Base-by-base conservation (phyloP, 768 basidiomycete species). In the Tubosaeta sp. region DNA sequence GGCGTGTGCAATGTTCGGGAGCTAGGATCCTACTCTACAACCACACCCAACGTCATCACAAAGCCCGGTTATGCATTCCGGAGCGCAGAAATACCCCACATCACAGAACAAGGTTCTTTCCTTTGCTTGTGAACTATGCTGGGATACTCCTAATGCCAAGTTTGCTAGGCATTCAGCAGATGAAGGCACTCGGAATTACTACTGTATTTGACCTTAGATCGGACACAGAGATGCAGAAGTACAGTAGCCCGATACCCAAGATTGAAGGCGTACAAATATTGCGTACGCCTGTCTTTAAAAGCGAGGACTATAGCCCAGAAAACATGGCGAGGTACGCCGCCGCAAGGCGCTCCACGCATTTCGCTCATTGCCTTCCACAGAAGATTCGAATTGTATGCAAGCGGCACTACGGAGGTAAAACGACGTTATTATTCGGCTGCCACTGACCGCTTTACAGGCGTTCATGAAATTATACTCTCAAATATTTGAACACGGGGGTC, bases 391-490 rank as follows among this genome's bases (percentile, higher is more conserved):
- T 67, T 90, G 18, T 91, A 91, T 52, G 85, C 88, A 24, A 86
- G 82, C 58, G 88, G 84, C 11, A 89, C 86, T 64, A 87, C 80
- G 19, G 89, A 91, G 76, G 88, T 84, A 58, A 43, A 57, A 19
- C n/a, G 21, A 18, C 46, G 48, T 12, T 11, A 8, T 40, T 24
- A 39, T 18, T 22, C 21, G 7, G 14, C 39, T 45, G 0, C 22
- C 25, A 47, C 47, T 48, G 54, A 57, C 13, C 39, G 8, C 36
- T 25, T 14, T 1, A 3, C 51, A 91, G 88, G 83, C 86, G 13
- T 90, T 90, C 62, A 84, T 89, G 78, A 81, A 84, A 57, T 69
- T 89, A 9, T 92, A 91, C 59, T 80, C 84, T 38, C 87, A 90
- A 71, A 90, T 92, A 44, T 71, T 92, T 31, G 86, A 90, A 52